phyloP scores from a whole-genome alignment of 495 filamentous ascomycete species.

The Tricharina praecox region DNA sequence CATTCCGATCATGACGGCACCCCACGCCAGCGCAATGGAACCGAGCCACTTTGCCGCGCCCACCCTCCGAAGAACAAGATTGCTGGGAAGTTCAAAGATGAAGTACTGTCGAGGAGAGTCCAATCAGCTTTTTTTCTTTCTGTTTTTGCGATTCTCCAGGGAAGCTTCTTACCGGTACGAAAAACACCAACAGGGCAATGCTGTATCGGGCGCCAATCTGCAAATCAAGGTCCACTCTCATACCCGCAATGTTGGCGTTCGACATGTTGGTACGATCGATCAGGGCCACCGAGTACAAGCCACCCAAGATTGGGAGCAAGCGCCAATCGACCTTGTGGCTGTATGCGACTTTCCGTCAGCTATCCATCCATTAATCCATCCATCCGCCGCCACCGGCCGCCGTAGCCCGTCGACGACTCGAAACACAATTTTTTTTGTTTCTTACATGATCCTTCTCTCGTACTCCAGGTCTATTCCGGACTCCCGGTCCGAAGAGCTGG shows the following conservation, averaged over 20 bases:
- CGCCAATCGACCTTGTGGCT: slow-evolving; percentile 22
- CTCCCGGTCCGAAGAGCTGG: slow-evolving; percentile 9
- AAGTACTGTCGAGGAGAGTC: slow-evolving; percentile 32
- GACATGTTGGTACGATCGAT: slow-evolving; percentile 23
- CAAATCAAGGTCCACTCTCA: slow-evolving; percentile 32
- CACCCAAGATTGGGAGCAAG: slow-evolving; percentile 21
- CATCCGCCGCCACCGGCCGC: no score
- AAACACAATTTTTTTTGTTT: no score
- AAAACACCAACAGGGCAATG: slow-evolving; percentile 30
- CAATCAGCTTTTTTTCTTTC: background rate
- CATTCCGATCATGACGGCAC: slow-evolving; percentile 50
- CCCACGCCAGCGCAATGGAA: slow-evolving; percentile 46
- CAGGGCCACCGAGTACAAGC: slow-evolving; percentile 18
- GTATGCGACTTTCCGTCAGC: background rate
- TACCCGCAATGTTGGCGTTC: slow-evolving; percentile 41
- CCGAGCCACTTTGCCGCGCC: slow-evolving; percentile 54
- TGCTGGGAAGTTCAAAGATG: slow-evolving; percentile 47
- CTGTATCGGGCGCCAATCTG: slow-evolving; percentile 19
- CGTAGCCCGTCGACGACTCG: no score
- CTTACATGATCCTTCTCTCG: slow-evolving; percentile 23
- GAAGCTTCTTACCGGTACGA: slow-evolving; percentile 24
- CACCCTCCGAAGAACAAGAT: slow-evolving; percentile 48
- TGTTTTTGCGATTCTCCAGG: background rate
- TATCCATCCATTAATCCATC: slow-evolving; percentile 4
- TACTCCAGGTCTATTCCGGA: slow-evolving; percentile 17